Evolutionary conservation across 2,329 filamentous ascomycete species (phyloP), one percentile per base, ranked within the genome.

Genomic region (Sporothrix schenckii): DNA sequence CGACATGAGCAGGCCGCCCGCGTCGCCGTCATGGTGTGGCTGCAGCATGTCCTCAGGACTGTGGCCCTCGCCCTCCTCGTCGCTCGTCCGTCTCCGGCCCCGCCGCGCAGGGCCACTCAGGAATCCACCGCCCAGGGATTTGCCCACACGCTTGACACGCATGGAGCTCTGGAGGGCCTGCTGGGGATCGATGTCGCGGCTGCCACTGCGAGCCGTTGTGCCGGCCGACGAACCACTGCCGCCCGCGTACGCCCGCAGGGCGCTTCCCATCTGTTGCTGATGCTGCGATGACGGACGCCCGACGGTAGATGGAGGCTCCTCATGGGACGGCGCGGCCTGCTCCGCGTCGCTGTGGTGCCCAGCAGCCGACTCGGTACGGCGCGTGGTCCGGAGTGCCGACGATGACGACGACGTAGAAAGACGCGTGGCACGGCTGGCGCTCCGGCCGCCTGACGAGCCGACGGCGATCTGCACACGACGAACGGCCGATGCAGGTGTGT

Each of bases 71-170:
- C 71, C 72, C 52, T 91, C 89, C 73, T 92, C 90, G 73, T 91
- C 89, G 75, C 89, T 91, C 75, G 78, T 86, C 71, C 88, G 83
- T 73, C 89, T 85, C 72, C 91, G 86, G 34, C 92, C 92, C 74
- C 93, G 85, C 69, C 92, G 87, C 24, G 92, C 91, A 39, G 92
- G 92, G 0, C 91, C 92, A 74, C 91, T 93, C 27, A 95, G 82
- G 74, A 94, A 94, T 72, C 88, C 91, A 0, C 92, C 92, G 2
- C 73, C 90, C n/a, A 74, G 87, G 9, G 91, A 84, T 79, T 92
- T 92, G 19, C 90, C 90, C 16, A 92, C 87, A 72, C 92, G 85
- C 80, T 94, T 94, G 71, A 94, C 83, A 5, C 92, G 87, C 84
- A 93, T 87, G 0, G 92, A 93, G 75, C 90, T 89, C 72, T 92